Base-by-base conservation (phyloP, 495 filamentous ascomycete species). In the Penicillium bovifimosum region DNA sequence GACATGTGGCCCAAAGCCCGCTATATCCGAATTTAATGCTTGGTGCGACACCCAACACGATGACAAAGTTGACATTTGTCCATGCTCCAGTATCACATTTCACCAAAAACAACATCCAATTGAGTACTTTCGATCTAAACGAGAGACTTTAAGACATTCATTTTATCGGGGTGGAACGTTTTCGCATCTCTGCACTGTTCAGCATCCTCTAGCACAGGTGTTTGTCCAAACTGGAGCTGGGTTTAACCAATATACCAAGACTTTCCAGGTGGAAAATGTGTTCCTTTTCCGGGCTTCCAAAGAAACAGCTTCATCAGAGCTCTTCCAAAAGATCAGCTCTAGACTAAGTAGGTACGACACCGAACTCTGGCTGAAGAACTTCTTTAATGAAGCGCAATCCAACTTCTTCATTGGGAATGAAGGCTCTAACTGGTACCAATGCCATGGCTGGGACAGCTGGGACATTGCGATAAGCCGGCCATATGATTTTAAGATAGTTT, bases 381-480 rank as follows among this genome's bases (percentile, higher is more conserved):
- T 47, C 32, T 33, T 45, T 32, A 7, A 32, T 33, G 28, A 45
- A 45, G 42, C 42, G 33, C 27, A 32, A 36, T 36, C 44, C 32
- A 14, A 47, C 18, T 47, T 47, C 18, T 47, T 47, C 11, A 47
- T 47, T 36, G 44, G 44, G 18, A 32, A 47, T 35, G 32, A 24
- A 36, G 26, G 32, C 18, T 35, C 44, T 35, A 47, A 47, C 44
- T 47, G 44, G 44, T 47, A 47, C 32, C 44, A 47, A 47, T 47
- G 44, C 8, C 44, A 47, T 36, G 44, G 32, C 32, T 47, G 44
- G 44, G 27, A 36, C 31, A 36, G 32, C 32, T 47, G 44, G 44
- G 27, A 36, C 31, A 36, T 47, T 47, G 44, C 31, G 32, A 13
- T 6, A 13, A 18, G 32, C 11, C 26, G 3, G 9, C 32, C 32